Evolutionary conservation across 179 eudicot species (phyloP), one percentile per base, ranked within the genome.

Genomic region (Silene coronaria): DNA sequence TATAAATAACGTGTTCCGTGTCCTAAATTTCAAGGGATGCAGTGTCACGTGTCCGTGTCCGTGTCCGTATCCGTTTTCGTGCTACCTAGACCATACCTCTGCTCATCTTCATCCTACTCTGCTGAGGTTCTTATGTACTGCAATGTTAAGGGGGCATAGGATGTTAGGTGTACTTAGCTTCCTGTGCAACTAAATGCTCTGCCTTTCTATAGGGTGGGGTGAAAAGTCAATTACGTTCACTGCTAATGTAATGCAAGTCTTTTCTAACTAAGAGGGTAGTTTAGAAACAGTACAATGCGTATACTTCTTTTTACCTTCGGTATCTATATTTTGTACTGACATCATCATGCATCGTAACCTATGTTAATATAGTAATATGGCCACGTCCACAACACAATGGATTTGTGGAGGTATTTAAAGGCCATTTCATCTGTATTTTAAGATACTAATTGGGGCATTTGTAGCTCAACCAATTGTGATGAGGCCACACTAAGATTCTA

Each of bases 181-280:
- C 8, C n/a, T 53, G 17, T 53, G 21, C 21, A 16, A 53, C 59
- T 53, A 53, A 53, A 53, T 53, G 59, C 21, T 53, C 59, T 53
- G 21, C 21, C 21, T 53, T 8, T 53, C 6, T 14, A 53, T 53
- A 53, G 21, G 21, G 19, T 14, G n/a, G n/a, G 57, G n/a, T 53
- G 51, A 45, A 53, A 16, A 53, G 17, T 55, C 6, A 55, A 17
- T n/a, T 55, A 55, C 22, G n/a, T 55, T 63, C 32, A 14, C 36
- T 24, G 67, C 38, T 63, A 63, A 27, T 5, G 36, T 63, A 3
- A 63, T 63, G 67, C 67, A 63, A 13, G 67, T 24, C 67, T 63
- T 63, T 63, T 63, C n/a, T 7, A 30, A 48, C 14, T 48, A 61
- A 63, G 68, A 27, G 68, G 38, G 38, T 27, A 22, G 36, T 30